phyloP scores from a whole-genome alignment of 176 grass and related monocot genomes.

The Metroxylon sagu region DNA sequence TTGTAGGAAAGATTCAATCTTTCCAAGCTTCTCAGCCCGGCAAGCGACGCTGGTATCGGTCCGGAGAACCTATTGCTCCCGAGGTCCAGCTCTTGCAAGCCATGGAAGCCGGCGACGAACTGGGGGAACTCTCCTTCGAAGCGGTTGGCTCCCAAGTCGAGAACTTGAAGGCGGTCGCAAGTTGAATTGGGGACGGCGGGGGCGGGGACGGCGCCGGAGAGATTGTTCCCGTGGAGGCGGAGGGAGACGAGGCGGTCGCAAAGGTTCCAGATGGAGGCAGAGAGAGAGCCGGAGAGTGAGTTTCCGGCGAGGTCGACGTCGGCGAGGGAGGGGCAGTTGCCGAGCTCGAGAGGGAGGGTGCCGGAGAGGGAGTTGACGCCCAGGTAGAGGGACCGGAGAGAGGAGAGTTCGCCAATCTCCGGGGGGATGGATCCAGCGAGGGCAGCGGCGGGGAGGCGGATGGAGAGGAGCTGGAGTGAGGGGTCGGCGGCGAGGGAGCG shows the following conservation, averaged over 20 bases:
- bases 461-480: constrained; percentile 47
- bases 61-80: constrained; percentile 42
- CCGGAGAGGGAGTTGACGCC: constrained; percentile 43
- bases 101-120: constrained; percentile 50
- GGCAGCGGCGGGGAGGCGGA: constrained; percentile 61
- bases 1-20: constrained; percentile 68
- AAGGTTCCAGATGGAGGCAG: constrained; percentile 66
- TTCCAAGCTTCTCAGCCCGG: constrained; percentile 26
- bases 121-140: constrained; percentile 51
- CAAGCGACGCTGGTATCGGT: constrained; percentile 37
- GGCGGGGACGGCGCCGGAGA: constrained; percentile 40
- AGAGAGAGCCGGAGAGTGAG: constrained; percentile 34
- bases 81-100: constrained; percentile 57
- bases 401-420: constrained; percentile 45
- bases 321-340: constrained; percentile 59
- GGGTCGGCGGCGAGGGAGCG: constrained; percentile 34
- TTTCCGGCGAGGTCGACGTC: constrained; percentile 52
- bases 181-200: constrained; percentile 39
- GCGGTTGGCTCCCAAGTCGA: constrained; percentile 57
- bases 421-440: constrained; percentile 48
- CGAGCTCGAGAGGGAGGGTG: constrained; percentile 55
- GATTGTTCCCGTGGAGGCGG: constrained; percentile 45
- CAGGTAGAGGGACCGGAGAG: constrained; percentile 54
- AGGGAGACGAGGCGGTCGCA: constrained; percentile 45
- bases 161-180: constrained; percentile 39